Conservation (phyloP, 2,329 filamentous ascomycete genomes). For the Arachnomyces sp. region DNA sequence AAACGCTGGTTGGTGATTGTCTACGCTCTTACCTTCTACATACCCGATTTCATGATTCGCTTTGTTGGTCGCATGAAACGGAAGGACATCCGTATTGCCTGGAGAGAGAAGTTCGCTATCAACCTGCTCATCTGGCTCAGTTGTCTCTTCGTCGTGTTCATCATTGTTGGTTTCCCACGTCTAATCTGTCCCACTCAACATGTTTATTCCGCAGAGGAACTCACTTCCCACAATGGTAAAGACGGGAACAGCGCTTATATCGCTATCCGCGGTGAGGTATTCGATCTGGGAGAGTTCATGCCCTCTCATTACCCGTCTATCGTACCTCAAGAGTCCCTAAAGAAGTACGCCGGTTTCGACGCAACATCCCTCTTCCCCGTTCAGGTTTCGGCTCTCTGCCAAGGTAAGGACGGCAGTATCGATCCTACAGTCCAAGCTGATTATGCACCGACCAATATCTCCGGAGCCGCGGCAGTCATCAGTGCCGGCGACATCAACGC, state of each 20-base stretch:
- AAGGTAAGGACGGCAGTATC: conserved; percentile 60
- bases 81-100: conserved; percentile 85
- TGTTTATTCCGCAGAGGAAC: conserved; percentile 71
- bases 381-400: conserved; percentile 86
- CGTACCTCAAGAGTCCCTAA: conserved; percentile 52
- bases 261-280: conserved; percentile 81
- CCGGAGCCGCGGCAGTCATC: conserved; percentile 57
- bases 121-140: conserved; percentile 93
- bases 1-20: conserved; percentile 87
- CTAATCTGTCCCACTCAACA: conserved; percentile 87
- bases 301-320: conserved; percentile 69
- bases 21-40: conserved; percentile 73
- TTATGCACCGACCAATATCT: conserved; percentile 69
- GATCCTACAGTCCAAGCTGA: conserved; percentile 72
- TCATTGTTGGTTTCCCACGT: conserved; percentile 79
- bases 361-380: conserved; percentile 85
- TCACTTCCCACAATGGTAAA: conserved; percentile 66
- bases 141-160: conserved; percentile 71
- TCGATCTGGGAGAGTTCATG: conserved; percentile 67
- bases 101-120: conserved; percentile 96
- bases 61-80: conserved; percentile 75
- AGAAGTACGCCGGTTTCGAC: conserved; percentile 79
- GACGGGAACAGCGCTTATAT: conserved; percentile 57
- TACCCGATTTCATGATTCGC: conserved; percentile 76
- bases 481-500: conserved; percentile 62